Conservation (phyloP, 805 yeast genomes). For the Starmerella gropengiesseri region DNA sequence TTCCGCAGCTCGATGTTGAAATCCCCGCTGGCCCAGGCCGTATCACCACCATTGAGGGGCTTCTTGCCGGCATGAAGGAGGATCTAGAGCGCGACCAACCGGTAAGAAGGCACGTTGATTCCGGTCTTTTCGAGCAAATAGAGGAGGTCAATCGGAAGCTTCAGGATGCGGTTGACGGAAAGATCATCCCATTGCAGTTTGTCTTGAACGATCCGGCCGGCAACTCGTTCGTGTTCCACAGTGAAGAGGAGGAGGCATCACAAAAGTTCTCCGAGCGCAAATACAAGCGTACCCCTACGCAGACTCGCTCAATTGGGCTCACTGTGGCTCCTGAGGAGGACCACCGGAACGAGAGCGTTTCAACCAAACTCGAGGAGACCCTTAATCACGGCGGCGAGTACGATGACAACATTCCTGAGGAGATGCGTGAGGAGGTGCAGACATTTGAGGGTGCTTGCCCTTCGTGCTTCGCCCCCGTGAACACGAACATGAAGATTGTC, state of each 20-base stretch:
- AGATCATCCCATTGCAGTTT: conserved; percentile 65
- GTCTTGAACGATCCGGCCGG: conserved; percentile 90
- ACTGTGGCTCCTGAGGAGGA: conserved; percentile 25
- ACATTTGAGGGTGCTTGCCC: conserved; percentile 89
- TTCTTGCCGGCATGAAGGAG: conserved; percentile 68
- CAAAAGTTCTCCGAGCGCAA: conserved; percentile 84
- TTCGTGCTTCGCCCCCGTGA: conserved; percentile 69
- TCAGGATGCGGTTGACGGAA: conserved; percentile 49
- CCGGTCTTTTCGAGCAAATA: conserved; percentile 66
- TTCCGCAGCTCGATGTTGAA: conserved; percentile 78
- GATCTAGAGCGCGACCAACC: conserved; percentile 77
- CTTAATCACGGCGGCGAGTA: conserved; percentile 45
- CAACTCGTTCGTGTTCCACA: conserved; percentile 80
- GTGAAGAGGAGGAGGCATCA: conserved; percentile 64
- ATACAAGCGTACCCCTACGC: conserved; percentile 77
- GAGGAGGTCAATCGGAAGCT: conserved; percentile 54
- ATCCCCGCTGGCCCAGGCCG: conserved; percentile 94
- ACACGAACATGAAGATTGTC: conserved; percentile 92
- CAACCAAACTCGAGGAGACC: conserved; percentile 25
- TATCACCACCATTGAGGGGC: conserved; percentile 83
- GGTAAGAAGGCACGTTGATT: conserved; percentile 60
- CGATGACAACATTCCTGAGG: conserved; percentile 57
- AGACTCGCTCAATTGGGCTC: conserved; percentile 73
- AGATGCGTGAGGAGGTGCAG: conserved; percentile 81
- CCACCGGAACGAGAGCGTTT: conserved; percentile 38